Evolutionary conservation across 1,284 basidiomycete genomes (phyloP).

Genomic region (Cutaneotrichosporon sp.): DNA sequence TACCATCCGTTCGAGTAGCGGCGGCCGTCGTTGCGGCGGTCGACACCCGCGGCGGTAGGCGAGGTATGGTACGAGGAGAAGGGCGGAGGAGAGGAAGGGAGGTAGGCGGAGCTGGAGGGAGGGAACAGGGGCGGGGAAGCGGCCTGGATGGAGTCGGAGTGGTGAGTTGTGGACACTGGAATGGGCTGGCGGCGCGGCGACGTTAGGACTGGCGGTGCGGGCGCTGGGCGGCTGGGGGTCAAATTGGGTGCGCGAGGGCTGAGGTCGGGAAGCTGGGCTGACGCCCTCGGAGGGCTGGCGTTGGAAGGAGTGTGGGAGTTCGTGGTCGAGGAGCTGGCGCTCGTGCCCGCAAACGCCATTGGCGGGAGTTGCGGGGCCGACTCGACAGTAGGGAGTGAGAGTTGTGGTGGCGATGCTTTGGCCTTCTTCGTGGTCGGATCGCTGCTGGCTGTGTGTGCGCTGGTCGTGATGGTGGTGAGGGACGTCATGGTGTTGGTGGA

Average conservation of each 20-base stretch:
- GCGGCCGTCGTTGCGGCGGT: background rate
- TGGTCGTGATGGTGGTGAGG: constrained; percentile 5
- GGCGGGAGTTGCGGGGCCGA: background rate
- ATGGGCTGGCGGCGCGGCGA: background rate
- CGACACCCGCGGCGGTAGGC: background rate
- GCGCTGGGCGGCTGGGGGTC: background rate
- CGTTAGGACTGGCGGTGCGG: background rate
- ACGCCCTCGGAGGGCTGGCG: background rate
- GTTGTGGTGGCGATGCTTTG: background rate
- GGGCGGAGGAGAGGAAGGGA: background rate
- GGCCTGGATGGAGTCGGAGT: background rate
- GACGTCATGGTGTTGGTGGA: constrained; percentile 2
- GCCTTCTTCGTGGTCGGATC: background rate
- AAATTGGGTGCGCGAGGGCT: background rate
- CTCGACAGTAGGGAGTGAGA: background rate
- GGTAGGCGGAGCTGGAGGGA: background rate
- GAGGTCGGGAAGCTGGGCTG: background rate
- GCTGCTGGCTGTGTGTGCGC: background rate
- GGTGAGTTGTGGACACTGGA: background rate
- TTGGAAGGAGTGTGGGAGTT: background rate
- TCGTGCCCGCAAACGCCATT: background rate
- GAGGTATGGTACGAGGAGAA: background rate
- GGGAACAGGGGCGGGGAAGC: background rate
- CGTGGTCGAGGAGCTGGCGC: background rate
- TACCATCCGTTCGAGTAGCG: background rate